Evolutionary conservation across 2,329 filamentous ascomycete species (phyloP), one percentile per base, ranked within the genome.

Genomic region (Nemania diffusa): DNA sequence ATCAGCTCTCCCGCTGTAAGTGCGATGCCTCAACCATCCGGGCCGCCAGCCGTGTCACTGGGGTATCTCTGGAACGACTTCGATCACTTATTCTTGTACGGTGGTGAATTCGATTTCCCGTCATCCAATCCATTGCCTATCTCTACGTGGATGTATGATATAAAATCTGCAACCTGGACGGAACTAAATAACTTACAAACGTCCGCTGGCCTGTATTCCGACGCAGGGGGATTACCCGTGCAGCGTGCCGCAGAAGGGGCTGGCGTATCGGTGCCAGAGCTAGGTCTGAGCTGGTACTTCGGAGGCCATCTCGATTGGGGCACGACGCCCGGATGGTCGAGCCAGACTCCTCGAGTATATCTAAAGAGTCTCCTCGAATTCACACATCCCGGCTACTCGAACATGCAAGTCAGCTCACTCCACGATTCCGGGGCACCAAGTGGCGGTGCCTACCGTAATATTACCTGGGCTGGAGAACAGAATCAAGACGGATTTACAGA

Each of bases 31-130:
- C 84, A 85, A 68, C 90, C 91, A 0, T 87, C 86, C 9, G 92
- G 91, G 0, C 91, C 91, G 1, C 92, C 92, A 1, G 84, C 89
- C 3, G 87, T 94, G 13, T 87, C 91, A 0, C 85, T 91, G 51
- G 92, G 91, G n/a, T 91, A 90, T 70, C 83, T 94, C 1, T 94
- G 92, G 91, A 88, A 90, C 73, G 91, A 91, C 52, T 88, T 88
- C 74, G 83, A 89, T 61, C 88, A 87, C 13, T 81, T 94, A 0
- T 94, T 86, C 74, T 84, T 94, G 3, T 94, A 94, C 71, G 92
- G 92, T 20, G 92, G 92, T 20, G 84, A 92, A 71, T 93, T 90
- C 73, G 90, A 90, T 0, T 90, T 92, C 71, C 84, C 82, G 15
- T 60, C 58, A 13, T 89, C 90, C 0, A 79, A 81, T 6, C 91